Conservation (phyloP, 2,329 filamentous ascomycete species). For the Nigrograna mackinnonii region DNA sequence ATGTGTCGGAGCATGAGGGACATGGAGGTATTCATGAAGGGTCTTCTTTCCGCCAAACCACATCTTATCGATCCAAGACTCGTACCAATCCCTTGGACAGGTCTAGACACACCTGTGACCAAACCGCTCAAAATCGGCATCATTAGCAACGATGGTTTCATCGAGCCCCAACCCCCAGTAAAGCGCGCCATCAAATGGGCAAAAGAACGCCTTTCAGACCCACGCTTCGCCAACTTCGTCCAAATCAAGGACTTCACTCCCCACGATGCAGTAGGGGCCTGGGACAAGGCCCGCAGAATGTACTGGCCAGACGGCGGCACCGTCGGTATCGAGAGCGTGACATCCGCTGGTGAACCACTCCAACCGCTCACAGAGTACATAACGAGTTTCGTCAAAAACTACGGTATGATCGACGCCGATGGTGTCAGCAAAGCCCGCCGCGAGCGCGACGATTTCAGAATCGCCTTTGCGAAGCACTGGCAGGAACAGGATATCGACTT, state of each 20-base stretch:
- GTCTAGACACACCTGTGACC: slow-evolving; percentile 10
- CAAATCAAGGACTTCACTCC: slow-evolving; percentile 43
- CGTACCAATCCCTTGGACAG: slow-evolving; percentile 20
- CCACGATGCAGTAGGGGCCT: slow-evolving; percentile 31
- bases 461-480: slow-evolving; percentile 16
- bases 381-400: slow-evolving; percentile 7
- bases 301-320: slow-evolving; percentile 54
- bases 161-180: slow-evolving; percentile 10
- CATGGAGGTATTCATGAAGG: slow-evolving; percentile 18
- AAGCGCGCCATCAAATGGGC: slow-evolving; percentile 42
- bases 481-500: slow-evolving; percentile 22
- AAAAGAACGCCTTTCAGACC: slow-evolving; percentile 11
- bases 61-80: slow-evolving; percentile 18
- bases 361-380: slow-evolving; percentile 45
- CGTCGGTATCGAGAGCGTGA: slow-evolving; percentile 35
- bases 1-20: slow-evolving; percentile 20
- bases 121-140: slow-evolving; percentile 12
- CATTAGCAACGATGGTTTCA: slow-evolving; percentile 7
- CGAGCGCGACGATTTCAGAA: slow-evolving; percentile 16
- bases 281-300: slow-evolving; percentile 38
- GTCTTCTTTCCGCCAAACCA: slow-evolving; percentile 13
- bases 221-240: slow-evolving; percentile 12
- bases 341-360: slow-evolving; percentile 48
- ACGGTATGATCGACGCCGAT: slow-evolving; percentile 13
- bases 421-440: slow-evolving; percentile 13